Percentiles rank a stretch among this genome's conserved stretches.
Conservation (phyloP, 2,329 filamentous ascomycete species). For the Aspergillus clavatus region DNA sequence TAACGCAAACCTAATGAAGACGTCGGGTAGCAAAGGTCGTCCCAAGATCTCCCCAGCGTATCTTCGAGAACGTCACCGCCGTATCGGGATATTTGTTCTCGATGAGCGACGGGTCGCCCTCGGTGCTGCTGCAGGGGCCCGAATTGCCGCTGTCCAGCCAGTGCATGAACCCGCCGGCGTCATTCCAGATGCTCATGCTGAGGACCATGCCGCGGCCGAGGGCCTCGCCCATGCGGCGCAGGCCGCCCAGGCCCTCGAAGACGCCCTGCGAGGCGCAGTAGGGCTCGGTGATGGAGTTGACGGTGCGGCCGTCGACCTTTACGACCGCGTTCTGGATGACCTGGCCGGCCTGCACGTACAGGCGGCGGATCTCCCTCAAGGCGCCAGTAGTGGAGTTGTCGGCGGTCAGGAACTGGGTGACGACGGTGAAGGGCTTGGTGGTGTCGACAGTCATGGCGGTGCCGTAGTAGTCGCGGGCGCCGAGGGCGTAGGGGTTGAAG, state of each 20-base stretch:
- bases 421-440: slow-evolving; percentile 55
- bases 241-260: slow-evolving; percentile 50
- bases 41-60: slow-evolving; percentile 58
- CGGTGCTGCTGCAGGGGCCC: slow-evolving; percentile 52
- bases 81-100: slow-evolving; percentile 45
- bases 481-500: slow-evolving; percentile 62
- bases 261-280: slow-evolving; percentile 50
- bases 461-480: slow-evolving; percentile 59
- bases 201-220: slow-evolving; percentile 56
- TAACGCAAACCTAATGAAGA: not conserved
- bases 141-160: slow-evolving; percentile 52
- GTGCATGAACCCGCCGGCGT: slow-evolving; percentile 50
- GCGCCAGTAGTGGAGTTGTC: slow-evolving; percentile 45
- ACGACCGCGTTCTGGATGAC: slow-evolving; percentile 49
- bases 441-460: slow-evolving; percentile 54
- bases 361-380: slow-evolving; percentile 54
- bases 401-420: slow-evolving; percentile 58
- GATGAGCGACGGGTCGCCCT: slow-evolving; percentile 50
- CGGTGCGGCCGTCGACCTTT: too few species aligned
- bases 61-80: slow-evolving; percentile 52
- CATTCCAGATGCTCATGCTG: slow-evolving; percentile 56
- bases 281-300: slow-evolving; percentile 49
- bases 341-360: slow-evolving; percentile 58
- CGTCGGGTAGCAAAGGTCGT: slow-evolving; percentile 40
- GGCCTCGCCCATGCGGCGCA: slow-evolving; percentile 51